Base-by-base conservation (phyloP, 2,329 filamentous ascomycete species). In the Fusarium dimerum region DNA sequence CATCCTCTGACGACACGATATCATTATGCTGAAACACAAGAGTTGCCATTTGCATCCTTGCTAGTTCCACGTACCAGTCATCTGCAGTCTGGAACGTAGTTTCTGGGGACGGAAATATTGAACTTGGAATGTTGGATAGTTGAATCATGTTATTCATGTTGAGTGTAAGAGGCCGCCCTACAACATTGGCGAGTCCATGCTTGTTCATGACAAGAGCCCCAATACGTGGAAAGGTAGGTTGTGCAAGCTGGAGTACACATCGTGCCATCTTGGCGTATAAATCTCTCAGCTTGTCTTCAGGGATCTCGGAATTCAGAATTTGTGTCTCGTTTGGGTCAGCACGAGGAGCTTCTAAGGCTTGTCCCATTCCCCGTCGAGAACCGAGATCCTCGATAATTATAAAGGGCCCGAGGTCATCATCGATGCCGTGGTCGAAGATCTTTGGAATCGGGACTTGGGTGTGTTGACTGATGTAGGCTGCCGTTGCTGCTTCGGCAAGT, bases 21-120 rank as follows among this genome's bases (percentile, higher is more conserved):
- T 75, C 69, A 51, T 77, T 77, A 45, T 68, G 72, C 55, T 78
- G 74, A 48, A 74, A 74, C n/a, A 66, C 18, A 9, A 77, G 64
- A 17, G 71, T 68, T 20, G 62, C 61, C 11, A 80, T 60, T 40
- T 80, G 71, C 56, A 75, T 66, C 9, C 76, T 68, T 2, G 75
- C 71, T 5, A 79, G 60, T 0, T 61, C 66, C 9, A 50, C 43
- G 36, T 72, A 74, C 66, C 74, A 78, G 13, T 70, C 68, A 38
- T 71, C 68, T 2, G 71, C 63, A 2, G 54, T 65, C 3, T 41
- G n/a, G 12, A 62, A 69, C 0, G 65, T 69, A 1, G 47, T 62
- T 29, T 32, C 47, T 51, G 66, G 42, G 0, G 60, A 7, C 2
- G 64, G 65, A 9, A 70, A 55, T 3, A 66, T 50, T 2, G 48